Base-by-base conservation (phyloP, 2,329 filamentous ascomycete genomes). In the Calonectria fujianensis region DNA sequence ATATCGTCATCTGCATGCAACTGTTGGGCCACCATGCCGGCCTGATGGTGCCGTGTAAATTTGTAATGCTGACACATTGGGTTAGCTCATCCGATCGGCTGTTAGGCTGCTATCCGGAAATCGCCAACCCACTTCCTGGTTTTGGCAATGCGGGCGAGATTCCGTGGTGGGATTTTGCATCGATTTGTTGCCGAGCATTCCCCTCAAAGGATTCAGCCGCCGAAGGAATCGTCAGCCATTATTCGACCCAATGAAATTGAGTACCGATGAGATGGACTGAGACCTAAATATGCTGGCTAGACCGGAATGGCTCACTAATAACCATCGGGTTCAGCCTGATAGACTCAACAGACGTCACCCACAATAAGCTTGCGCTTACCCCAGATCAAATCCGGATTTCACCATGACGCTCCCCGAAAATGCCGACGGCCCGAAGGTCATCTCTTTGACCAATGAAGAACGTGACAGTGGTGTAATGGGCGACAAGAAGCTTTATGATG, bases 401-500 rank as follows among this genome's bases (percentile, higher is more conserved):
- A 63, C 7, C 7, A 63, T 63, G 57, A 16, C 57, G 1, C 35
- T 39, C 14, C 35, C 37, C 14, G 24, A 41, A 63, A 63, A 63
- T 41, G 24, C 57, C 35, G 57, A 63, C 9, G 37, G 57, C 24
- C 57, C 57, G 24, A 39, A 63, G 57, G 57, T 41, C 57, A 27
- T 63, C 37, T 16, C 35, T 3, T 20, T 63, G 57, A 63, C 35
- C 37, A 45, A 63, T 41, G 57, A 63, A 37, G 57, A 63, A 16
- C 57, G 57, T 27, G 57, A 63, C 18, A 63, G 37, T 31, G 57
- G 57, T 13, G 14, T 63, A 0, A 63, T 63, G 57, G 57, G 16
- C 5, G 78, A 81, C 67, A 75, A 78, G 67, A 77, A 81, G 41
- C 76, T 81, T 37, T 81, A 80, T 57, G 78, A 81, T 32, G 75